phyloP scores from a whole-genome alignment of 805 yeast species.

The Sugiyamaella lignohabitans region DNA sequence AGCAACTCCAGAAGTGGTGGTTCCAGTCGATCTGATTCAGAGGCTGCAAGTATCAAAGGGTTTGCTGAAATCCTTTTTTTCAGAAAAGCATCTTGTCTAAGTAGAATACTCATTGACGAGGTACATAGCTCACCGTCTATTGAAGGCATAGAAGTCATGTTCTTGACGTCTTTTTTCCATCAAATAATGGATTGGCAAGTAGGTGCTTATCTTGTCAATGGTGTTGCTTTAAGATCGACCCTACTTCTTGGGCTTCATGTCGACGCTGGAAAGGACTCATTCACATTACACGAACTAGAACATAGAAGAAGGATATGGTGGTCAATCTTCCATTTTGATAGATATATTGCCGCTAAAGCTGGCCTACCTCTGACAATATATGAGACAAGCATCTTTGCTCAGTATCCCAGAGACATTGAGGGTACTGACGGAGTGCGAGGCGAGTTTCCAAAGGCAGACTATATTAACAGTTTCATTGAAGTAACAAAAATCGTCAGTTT shows the following conservation, averaged over 20 bases:
- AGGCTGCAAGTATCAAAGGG: not conserved
- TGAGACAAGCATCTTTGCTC: conserved; percentile 17
- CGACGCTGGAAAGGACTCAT: conserved; percentile 14
- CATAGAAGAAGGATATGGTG: conserved; percentile 24
- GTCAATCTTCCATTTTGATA: conserved; percentile 21
- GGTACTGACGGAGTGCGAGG: not conserved
- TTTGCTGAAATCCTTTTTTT: conserved; percentile 19
- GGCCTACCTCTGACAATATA: conserved; percentile 21
- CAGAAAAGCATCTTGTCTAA: conserved; percentile 11
- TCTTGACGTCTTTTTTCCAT: conserved; percentile 19
- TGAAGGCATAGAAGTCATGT: conserved; percentile 16
- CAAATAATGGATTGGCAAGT: conserved; percentile 18
- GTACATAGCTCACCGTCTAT: conserved; percentile 11
- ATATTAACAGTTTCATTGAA: conserved; percentile 20
- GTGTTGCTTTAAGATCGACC: conserved; percentile 18
- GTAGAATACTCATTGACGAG: conserved; percentile 14
- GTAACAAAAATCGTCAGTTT: conserved; percentile 17
- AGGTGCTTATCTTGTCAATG: conserved; percentile 16
- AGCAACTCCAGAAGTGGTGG: too few relatives aligned
- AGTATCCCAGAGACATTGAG: conserved; percentile 14
- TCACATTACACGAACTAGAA: conserved; percentile 16
- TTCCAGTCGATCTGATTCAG: not conserved
- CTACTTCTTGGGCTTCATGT: conserved; percentile 21
- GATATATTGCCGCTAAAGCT: conserved; percentile 21
- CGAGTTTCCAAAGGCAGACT: conserved; percentile 18